phyloP scores from a whole-genome alignment of 495 filamentous ascomycete species.

The Amniculicola lignicola region DNA sequence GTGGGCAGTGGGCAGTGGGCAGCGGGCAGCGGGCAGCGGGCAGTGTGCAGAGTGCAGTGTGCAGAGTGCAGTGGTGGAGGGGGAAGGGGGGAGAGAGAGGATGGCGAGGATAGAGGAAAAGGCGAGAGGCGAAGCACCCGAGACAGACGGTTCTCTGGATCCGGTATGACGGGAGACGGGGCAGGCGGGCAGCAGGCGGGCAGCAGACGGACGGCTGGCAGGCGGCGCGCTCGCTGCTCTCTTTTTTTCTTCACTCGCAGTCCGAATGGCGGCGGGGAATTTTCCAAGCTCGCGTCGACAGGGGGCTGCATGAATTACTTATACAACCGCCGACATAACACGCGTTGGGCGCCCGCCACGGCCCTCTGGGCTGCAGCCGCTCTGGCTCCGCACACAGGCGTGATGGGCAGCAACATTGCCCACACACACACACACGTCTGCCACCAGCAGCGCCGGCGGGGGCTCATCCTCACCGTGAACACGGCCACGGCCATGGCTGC shows the following conservation, averaged over 20 bases:
- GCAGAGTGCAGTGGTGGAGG: neutral
- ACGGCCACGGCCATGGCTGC: too few species aligned
- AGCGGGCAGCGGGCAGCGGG: too few species aligned
- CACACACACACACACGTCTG: too few species aligned
- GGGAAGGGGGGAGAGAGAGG: neutral
- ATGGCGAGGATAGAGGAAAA: neutral
- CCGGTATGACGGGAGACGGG: neutral
- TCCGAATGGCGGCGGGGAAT: conserved; percentile 14
- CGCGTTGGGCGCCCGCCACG: conserved; percentile 14
- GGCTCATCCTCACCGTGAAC: too few species aligned
- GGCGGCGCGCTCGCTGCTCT: neutral
- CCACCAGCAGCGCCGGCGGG: too few species aligned
- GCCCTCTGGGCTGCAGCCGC: neutral
- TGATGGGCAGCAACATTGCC: conserved; percentile 15
- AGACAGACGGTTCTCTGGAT: neutral
- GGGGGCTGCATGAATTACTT: conserved; percentile 28
- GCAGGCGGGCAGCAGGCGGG: neutral
- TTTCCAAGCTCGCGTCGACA: conserved; percentile 8
- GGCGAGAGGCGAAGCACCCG: neutral
- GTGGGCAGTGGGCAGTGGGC: too few species aligned
- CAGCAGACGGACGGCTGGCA: neutral
- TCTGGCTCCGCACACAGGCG: neutral
- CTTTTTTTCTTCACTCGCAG: conserved; percentile 14
- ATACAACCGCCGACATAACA: conserved; percentile 9
- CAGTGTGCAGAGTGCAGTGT: too few species aligned